Conservation (phyloP, 352 stramenopile species). For the Phytophthora litchii region DNA sequence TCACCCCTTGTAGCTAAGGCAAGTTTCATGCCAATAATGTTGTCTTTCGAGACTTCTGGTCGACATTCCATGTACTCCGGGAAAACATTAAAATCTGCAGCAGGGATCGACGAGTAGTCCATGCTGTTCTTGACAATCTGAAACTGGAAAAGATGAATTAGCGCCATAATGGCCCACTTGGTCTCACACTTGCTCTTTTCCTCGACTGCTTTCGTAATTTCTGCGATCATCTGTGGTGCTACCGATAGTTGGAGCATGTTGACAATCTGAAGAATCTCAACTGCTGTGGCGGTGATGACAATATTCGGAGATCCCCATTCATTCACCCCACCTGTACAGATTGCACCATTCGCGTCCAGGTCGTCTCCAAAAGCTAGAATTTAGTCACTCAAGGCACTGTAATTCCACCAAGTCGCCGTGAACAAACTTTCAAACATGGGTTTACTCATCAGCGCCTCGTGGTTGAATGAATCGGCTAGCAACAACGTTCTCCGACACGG, state of each 20-base stretch:
- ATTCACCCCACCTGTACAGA: constrained; percentile 27
- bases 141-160: constrained; percentile 28
- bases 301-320: constrained; percentile 24
- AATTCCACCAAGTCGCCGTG: constrained; percentile 10
- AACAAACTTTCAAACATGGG: constrained; percentile 24
- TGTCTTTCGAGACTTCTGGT: constrained; percentile 17
- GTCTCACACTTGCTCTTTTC: constrained; percentile 10
- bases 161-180: constrained; percentile 16
- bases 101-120: constrained; percentile 27
- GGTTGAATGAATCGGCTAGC: constrained; percentile 7
- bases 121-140: constrained; percentile 18
- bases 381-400: constrained; percentile 10
- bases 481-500: constrained; percentile 1
- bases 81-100: constrained; percentile 31
- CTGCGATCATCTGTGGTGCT: constrained; percentile 10
- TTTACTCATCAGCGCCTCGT: constrained; percentile 22
- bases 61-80: constrained; percentile 34
- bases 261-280: constrained; percentile 17
- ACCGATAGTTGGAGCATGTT: constrained; percentile 13
- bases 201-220: constrained; percentile 12
- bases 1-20: constrained; percentile 7
- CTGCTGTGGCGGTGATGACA: constrained; percentile 5
- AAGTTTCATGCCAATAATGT: constrained; percentile 14
- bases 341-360: constrained; percentile 10
- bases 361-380: constrained; percentile 8